Evolutionary conservation across 768 basidiomycete genomes (phyloP), one percentile per base, ranked within the genome.

Genomic region (Neoboletus brunneissimus): DNA sequence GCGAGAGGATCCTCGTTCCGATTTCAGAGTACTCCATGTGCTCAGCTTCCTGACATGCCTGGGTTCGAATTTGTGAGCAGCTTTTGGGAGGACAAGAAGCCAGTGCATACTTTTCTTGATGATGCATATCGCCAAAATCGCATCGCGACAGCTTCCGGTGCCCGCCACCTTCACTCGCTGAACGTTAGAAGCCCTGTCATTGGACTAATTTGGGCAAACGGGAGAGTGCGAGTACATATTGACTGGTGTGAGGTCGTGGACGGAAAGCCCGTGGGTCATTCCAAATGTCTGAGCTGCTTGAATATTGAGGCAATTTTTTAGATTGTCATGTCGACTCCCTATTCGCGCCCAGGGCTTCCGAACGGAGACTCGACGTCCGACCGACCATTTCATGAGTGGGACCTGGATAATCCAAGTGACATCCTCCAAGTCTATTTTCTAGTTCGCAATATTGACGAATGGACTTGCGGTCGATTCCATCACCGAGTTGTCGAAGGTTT

Each of bases 61-160:
- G 73, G 75, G 11, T 82, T 83, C 60, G 81, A 83, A 66, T 81
- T 84, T 55, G 73, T 72, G 15, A 81, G 83, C 60, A 77, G 77
- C 53, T 68, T 84, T 48, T 83, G 79, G 79, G 81, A 85, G 61
- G 82, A 85, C 68, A 85, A 85, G 73, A 85, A 83, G 53, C 79
- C 80, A 0, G 69, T 75, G 12, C 79, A 82, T 44, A 62, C 72
- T 5, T 64, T 80, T 58, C 73, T 81, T 2, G 81, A 79, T 44
- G 77, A 79, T 54, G 83, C 83, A 1, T 82, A 82, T 62, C 69
- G 83, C 23, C 83, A 84, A 65, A 84, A 84, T 62, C 71, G 83
- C 27, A 82, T 84, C 72, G 71, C 82, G 1, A 82, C 81, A 5
- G 74, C 82, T 12, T 73, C 80, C 4, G 76, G 76, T 6, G 75